Evolutionary conservation across 352 stramenopile genomes (phyloP).

Genomic region (Phytophthora fragariae): DNA sequence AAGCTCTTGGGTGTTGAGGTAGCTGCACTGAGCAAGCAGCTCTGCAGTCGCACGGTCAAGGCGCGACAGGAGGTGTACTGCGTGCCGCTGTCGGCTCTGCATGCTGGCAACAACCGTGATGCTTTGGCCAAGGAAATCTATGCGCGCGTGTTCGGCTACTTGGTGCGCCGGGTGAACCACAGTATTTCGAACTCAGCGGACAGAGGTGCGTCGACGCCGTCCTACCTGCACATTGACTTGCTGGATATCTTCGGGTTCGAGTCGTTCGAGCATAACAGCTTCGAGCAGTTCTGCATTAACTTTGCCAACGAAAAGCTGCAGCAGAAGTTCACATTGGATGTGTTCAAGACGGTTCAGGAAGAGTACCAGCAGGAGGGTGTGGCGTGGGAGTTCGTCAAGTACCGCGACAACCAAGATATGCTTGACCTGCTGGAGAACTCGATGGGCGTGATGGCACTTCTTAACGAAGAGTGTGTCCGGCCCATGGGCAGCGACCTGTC

Average conservation of each 20-base stretch:
- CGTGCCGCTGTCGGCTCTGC: conserved; percentile 71
- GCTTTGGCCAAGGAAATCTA: conserved; percentile 97
- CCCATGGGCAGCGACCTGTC: conserved; percentile 88
- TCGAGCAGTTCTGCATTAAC: conserved; percentile 97
- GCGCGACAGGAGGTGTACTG: conserved; percentile 86
- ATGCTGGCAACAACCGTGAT: conserved; percentile 92
- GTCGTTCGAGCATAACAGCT: conserved; percentile 93
- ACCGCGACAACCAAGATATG: conserved; percentile 92
- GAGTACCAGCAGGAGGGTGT: conserved; percentile 82
- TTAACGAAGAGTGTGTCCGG: conserved; percentile 93
- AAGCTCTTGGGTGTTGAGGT: conserved; percentile 78
- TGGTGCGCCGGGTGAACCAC: conserved; percentile 90
- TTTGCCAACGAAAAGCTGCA: conserved; percentile 96
- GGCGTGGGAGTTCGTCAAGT: conserved; percentile 84
- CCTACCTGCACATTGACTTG: conserved; percentile 92
- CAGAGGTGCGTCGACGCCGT: conserved; percentile 33
- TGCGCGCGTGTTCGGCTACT: conserved; percentile 94
- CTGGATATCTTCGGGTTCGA: conserved; percentile 99
- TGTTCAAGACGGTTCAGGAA: conserved; percentile 90
- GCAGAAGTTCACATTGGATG: conserved; percentile 90
- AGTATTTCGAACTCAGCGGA: conserved; percentile 72
- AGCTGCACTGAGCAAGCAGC: conserved; percentile 61
- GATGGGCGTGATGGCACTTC: conserved; percentile 89
- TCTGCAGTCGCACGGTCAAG: conserved; percentile 87
- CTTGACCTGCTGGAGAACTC: conserved; percentile 90